Conservation (phyloP, 2,329 filamentous ascomycete genomes). For the Aspergillus brunneoviolaceus region DNA sequence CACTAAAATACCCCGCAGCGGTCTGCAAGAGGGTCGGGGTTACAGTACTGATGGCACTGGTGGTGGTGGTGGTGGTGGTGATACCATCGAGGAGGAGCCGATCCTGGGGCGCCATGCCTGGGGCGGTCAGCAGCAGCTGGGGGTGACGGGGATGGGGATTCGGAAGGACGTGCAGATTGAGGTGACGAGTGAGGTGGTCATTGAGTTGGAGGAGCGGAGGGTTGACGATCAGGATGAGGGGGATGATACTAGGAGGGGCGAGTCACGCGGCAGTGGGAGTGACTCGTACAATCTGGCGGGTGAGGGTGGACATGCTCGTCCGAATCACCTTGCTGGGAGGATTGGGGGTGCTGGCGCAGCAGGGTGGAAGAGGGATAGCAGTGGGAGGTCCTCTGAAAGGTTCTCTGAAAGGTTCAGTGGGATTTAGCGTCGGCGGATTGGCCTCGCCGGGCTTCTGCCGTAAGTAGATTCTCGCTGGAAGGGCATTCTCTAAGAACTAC, state of each 20-base stretch:
- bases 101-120: background rate
- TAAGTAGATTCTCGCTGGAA: too few relatives aligned
- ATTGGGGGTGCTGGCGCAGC: too few relatives aligned
- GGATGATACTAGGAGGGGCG: background rate
- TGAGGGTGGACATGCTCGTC: background rate
- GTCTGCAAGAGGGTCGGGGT: too few relatives aligned
- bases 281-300: background rate
- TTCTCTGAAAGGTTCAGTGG: too few relatives aligned
- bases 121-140: background rate
- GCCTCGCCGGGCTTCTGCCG: too few relatives aligned
- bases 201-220: background rate
- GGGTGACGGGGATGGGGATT: background rate
- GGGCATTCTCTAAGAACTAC: too few relatives aligned
- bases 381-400: too few relatives aligned
- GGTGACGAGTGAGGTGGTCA: background rate
- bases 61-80: background rate
- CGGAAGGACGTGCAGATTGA: background rate
- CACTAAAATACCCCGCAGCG: too few relatives aligned
- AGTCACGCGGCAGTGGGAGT: background rate
- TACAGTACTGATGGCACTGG: too few relatives aligned
- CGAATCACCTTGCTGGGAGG: background rate
- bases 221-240: background rate
- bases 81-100: slow-evolving; percentile 1
- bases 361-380: too few relatives aligned
- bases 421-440: too few relatives aligned